Percentiles rank a stretch among this genome's conserved stretches.
Evolutionary conservation across 768 basidiomycete genomes (phyloP).

Genomic region (Royoungia palumana): DNA sequence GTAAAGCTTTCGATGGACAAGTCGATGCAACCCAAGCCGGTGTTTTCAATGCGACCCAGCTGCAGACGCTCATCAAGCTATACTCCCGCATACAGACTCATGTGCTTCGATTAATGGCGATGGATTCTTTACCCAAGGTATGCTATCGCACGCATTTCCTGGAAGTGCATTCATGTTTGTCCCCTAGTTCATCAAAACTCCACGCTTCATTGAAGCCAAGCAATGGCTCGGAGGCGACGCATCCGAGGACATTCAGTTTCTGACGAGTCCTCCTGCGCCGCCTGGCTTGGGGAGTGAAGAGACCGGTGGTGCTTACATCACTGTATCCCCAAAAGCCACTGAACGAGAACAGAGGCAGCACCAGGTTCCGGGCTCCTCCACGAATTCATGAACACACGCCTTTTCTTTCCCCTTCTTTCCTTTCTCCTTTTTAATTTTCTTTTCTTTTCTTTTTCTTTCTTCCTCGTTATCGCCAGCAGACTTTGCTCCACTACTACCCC

Average conservation of each 20-base stretch:
- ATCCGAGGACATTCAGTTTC: slow-evolving; percentile 54
- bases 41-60: slow-evolving; percentile 90
- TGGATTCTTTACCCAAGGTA: slow-evolving; percentile 98
- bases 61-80: slow-evolving; percentile 87
- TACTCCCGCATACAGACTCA: slow-evolving; percentile 97
- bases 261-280: slow-evolving; percentile 59
- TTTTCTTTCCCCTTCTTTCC: background rate
- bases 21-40: slow-evolving; percentile 79
- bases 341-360: slow-evolving; percentile 50
- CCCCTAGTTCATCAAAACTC: slow-evolving; percentile 80
- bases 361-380: slow-evolving; percentile 25
- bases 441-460: background rate
- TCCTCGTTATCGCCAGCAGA: slow-evolving; percentile 16
- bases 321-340: slow-evolving; percentile 76
- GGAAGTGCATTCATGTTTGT: slow-evolving; percentile 9
- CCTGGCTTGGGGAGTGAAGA: slow-evolving; percentile 71
- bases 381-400: slow-evolving; percentile 27
- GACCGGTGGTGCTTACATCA: slow-evolving; percentile 81
- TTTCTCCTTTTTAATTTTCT: background rate
- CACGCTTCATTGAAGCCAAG: slow-evolving; percentile 74
- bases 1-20: slow-evolving; percentile 74
- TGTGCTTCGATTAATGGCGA: slow-evolving; percentile 96
- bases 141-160: slow-evolving; percentile 12
- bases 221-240: slow-evolving; percentile 79
- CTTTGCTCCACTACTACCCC: slow-evolving; percentile 22